Base-by-base conservation (phyloP, 1,284 basidiomycete genomes). In the Pterulicium gracile region DNA sequence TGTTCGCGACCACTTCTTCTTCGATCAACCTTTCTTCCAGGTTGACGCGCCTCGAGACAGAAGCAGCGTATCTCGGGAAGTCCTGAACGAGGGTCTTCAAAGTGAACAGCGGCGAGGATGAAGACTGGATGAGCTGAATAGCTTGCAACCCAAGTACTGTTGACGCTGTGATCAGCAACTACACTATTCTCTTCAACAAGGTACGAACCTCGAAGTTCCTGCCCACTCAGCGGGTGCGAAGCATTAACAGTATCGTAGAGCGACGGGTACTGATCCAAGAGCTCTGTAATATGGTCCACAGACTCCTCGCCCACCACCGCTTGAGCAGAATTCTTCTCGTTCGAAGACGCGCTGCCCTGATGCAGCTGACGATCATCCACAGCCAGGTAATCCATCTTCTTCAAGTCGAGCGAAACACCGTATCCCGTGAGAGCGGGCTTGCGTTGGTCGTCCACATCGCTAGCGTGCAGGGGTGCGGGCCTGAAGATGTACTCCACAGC, bases 321-420 rank as follows among this genome's bases (percentile, higher is more conserved):
- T 7, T 52, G 49, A 5, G 32, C 51, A 0, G 62, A 55, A 1
- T 56, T 59, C 3, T 56, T 51, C 13, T 50, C 52, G 36, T 52
- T 53, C 19, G 17, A 5, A 35, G 19, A 47, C 50, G n/a, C 48
- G 56, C 55, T 54, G 45, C 55, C 50, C 42, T 54, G 55, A 43
- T 61, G 58, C 7, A 61, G 54, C 15, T 70, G 59, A 43, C 93
- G 69, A 60, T 97, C 93, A 58, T 97, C 93, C 2, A 98, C 70
- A 2, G 88, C 92, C 13, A 98, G 77, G 59, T 98, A 98, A 60
- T 98, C 95, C 68, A 82, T 97, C 66, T 95, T 97, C 70, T 98
- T 98, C 55, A 98, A 66, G 55, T 96, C 91, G 47, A 98, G 71
- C 21, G 87, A 75, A 4, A 94, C 92, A 2, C 94, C 94, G 56